Evolutionary conservation across 805 yeast genomes (phyloP).

Genomic region (Yamadazyma paraphyllophila): DNA sequence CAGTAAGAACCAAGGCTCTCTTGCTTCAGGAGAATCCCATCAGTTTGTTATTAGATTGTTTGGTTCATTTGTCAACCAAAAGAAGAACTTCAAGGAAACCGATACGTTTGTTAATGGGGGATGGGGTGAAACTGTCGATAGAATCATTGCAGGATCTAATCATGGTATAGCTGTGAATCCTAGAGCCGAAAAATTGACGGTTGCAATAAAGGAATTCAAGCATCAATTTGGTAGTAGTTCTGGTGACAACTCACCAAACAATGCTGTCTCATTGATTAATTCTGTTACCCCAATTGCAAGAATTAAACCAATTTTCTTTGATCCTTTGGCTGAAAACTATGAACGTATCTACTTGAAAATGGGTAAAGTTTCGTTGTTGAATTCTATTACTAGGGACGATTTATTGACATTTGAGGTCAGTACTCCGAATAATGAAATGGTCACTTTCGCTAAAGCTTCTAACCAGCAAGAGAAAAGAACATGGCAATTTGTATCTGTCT

Average conservation of each 20-base stretch:
- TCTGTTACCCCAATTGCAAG: conserved; percentile 56
- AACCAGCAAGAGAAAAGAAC: conserved; percentile 49
- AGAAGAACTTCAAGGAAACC: conserved; percentile 21
- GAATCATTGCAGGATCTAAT: conserved; percentile 72
- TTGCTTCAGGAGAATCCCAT: conserved; percentile 62
- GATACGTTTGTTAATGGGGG: conserved; percentile 48
- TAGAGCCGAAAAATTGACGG: conserved; percentile 67
- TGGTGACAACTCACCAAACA: not conserved
- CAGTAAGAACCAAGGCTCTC: conserved; percentile 59
- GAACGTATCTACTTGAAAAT: conserved; percentile 61
- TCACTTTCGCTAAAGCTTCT: conserved; percentile 65
- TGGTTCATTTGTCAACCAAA: conserved; percentile 59
- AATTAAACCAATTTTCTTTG: conserved; percentile 62
- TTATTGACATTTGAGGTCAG: conserved; percentile 54
- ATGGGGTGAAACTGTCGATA: conserved; percentile 84
- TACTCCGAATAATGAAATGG: conserved; percentile 47
- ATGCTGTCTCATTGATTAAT: conserved; percentile 20
- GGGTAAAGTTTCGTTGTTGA: conserved; percentile 46
- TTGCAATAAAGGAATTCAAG: conserved; percentile 72
- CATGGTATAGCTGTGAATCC: conserved; percentile 80
- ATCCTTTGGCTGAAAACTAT: conserved; percentile 56
- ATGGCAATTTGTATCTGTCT: conserved; percentile 76
- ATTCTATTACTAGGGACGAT: conserved; percentile 30
- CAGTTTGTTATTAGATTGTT: conserved; percentile 69
- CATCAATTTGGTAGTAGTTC: conserved; percentile 32